A percentile compares a stretch with the other conserved stretches of the same genome.
Evolutionary conservation across 345 rosid species (phyloP).

Genomic region (Euphorbia peplus): DNA sequence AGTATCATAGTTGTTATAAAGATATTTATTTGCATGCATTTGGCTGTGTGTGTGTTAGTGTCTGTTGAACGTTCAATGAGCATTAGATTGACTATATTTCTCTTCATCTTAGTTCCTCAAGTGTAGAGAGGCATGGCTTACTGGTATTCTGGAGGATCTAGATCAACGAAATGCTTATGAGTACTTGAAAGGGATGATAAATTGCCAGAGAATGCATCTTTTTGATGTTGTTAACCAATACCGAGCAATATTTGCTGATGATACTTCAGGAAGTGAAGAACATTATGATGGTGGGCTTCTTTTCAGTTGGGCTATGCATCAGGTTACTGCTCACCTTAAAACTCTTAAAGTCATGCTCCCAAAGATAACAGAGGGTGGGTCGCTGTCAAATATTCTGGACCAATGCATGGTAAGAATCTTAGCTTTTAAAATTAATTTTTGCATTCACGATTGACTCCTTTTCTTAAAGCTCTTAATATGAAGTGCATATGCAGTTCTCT

Average conservation of each 20-base stretch:
- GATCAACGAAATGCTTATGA: constrained; percentile 89
- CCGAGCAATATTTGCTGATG: constrained; percentile 94
- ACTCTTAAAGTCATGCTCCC: constrained; percentile 92
- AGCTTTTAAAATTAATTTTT: constrained; percentile 6
- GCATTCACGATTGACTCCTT: not conserved
- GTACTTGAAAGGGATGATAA: constrained; percentile 82
- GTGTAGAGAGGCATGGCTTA: constrained; percentile 98
- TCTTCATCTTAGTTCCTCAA: constrained; percentile 71
- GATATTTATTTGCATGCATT: constrained; percentile 13
- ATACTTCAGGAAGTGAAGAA: constrained; percentile 94
- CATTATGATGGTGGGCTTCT: constrained; percentile 92
- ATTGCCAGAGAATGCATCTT: constrained; percentile 82
- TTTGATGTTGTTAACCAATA: constrained; percentile 97
- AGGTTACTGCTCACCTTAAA: constrained; percentile 90
- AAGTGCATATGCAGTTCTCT: not conserved
- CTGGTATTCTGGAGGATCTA: constrained; percentile 92
- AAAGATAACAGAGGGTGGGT: constrained; percentile 92
- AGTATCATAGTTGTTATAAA: not conserved
- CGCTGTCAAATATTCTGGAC: constrained; percentile 88
- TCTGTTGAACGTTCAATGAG: not conserved
- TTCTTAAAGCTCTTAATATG: constrained; percentile 10
- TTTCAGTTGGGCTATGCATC: constrained; percentile 99
- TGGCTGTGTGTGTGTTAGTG: too few relatives aligned
- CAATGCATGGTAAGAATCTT: constrained; percentile 75
- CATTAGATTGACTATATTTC: constrained; percentile 22